Evolutionary conservation across 1,284 basidiomycete genomes (phyloP).

Genomic region (Quambalaria eucalypti): DNA sequence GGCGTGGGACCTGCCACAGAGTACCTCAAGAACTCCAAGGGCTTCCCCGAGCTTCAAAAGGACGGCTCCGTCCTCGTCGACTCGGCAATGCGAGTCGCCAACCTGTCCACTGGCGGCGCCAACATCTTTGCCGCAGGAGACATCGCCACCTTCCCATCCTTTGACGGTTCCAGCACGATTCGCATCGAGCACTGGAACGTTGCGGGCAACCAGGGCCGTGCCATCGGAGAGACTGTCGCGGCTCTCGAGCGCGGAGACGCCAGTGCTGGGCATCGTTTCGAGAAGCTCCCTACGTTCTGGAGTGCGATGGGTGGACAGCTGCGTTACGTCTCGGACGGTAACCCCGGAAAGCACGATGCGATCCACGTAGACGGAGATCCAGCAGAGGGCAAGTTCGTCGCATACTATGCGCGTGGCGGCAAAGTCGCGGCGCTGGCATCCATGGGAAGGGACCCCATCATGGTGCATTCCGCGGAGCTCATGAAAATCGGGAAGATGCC

Average conservation of each 20-base stretch:
- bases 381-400: conserved; percentile 56
- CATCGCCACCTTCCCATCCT: conserved; percentile 66
- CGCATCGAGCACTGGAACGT: conserved; percentile 90
- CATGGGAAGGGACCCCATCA: conserved; percentile 74
- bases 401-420: conserved; percentile 67
- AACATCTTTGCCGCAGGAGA: conserved; percentile 79
- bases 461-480: conserved; percentile 71
- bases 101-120: conserved; percentile 43
- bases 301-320: conserved; percentile 63
- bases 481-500: conserved; percentile 74
- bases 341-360: conserved; percentile 57
- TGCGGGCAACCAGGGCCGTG: conserved; percentile 70
- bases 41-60: conserved; percentile 43
- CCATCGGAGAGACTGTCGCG: conserved; percentile 23
- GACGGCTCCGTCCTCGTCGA: conserved; percentile 64
- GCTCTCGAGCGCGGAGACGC: conserved; percentile 14
- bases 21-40: conserved; percentile 65
- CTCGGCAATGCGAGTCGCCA: conserved; percentile 63
- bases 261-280: conserved; percentile 49
- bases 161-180: conserved; percentile 48
- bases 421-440: conserved; percentile 73
- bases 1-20: conserved; percentile 78
- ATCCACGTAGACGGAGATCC: conserved; percentile 68
- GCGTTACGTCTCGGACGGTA: conserved; percentile 68
- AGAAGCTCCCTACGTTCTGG: conserved; percentile 83